These are phyloP conservation scores for Pinus albicaulis DNA, from an alignment of 75 land plant genomes.

Conservation along the genomic window DNA sequence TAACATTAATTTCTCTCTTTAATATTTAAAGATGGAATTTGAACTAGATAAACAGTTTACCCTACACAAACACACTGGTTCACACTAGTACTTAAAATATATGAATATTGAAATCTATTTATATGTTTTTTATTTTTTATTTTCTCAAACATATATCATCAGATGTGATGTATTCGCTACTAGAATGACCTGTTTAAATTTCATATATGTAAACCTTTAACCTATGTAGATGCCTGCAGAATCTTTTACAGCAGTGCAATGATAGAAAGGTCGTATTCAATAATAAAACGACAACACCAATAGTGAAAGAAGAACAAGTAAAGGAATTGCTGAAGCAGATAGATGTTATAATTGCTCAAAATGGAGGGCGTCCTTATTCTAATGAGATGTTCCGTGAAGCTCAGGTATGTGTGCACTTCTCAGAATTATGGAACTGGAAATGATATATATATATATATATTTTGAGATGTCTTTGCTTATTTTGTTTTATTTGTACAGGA, in stretches of 20 bases:
- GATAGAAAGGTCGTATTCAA: constrained; percentile 61
- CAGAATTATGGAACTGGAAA: neutral
- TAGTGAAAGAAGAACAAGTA: constrained; percentile 32
- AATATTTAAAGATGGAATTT: too few species aligned
- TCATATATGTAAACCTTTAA: neutral
- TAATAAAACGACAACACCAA: constrained; percentile 66
- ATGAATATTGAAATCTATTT: too few species aligned
- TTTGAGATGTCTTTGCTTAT: neutral
- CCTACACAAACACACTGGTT: too few species aligned
- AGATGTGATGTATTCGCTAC: neutral
- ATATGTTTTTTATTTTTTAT: too few species aligned
- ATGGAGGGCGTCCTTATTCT: constrained; percentile 62
- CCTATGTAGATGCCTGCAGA: constrained; percentile 17
- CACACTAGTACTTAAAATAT: too few species aligned
- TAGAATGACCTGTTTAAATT: neutral
- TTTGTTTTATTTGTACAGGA: neutral
- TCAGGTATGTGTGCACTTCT: constrained; percentile 28
- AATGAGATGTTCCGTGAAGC: constrained; percentile 59
- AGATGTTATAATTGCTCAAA: constrained; percentile 36
- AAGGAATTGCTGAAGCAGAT: constrained; percentile 42
- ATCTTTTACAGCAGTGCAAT: constrained; percentile 33
- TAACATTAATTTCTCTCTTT: too few species aligned
- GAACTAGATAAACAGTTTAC: too few species aligned
- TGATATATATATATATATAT: too few species aligned
- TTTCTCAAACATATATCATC: neutral